Percentiles rank a stretch among this genome's conserved stretches.
These are phyloP conservation scores for Xylariaceae sp. DNA, from an alignment of 2,329 filamentous ascomycete species.

Conservation along the genomic window DNA sequence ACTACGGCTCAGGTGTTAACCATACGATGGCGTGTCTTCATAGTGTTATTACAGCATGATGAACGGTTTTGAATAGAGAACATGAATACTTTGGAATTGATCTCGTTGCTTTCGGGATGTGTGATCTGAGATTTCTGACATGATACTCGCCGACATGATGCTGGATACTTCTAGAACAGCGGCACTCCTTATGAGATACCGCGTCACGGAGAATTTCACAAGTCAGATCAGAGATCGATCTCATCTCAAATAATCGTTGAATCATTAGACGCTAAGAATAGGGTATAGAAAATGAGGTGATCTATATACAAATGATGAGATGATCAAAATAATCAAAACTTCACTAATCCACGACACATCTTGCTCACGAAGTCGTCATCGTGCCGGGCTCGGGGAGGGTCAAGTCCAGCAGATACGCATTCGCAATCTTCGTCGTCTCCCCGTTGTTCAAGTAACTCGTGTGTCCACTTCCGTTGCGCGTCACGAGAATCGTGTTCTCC, in stretches of 20 bases:
- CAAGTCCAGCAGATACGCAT: conserved; percentile 33
- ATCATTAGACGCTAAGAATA: too few relatives aligned
- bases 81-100: neutral
- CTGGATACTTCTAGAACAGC: too few relatives aligned
- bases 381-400: conserved; percentile 30
- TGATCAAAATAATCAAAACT: too few relatives aligned
- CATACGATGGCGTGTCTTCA: neutral
- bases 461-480: conserved; percentile 37
- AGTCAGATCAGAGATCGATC: too few relatives aligned
- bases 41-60: conserved; percentile 8
- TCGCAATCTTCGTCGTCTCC: conserved; percentile 30
- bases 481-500: conserved; percentile 35
- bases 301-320: too few relatives aligned
- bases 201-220: too few relatives aligned
- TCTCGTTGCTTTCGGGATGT: neutral
- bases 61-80: neutral
- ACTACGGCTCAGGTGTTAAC: neutral
- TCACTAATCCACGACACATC: neutral
- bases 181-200: too few relatives aligned
- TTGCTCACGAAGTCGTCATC: conserved; percentile 13
- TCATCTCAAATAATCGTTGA: too few relatives aligned
- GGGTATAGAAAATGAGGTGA: too few relatives aligned
- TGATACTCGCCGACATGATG: too few relatives aligned
- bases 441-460: conserved; percentile 34
- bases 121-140: neutral